Evolutionary conservation across 768 basidiomycete genomes (phyloP), one percentile per base, ranked within the genome.

Genomic region (Tricholoma furcatifolium): DNA sequence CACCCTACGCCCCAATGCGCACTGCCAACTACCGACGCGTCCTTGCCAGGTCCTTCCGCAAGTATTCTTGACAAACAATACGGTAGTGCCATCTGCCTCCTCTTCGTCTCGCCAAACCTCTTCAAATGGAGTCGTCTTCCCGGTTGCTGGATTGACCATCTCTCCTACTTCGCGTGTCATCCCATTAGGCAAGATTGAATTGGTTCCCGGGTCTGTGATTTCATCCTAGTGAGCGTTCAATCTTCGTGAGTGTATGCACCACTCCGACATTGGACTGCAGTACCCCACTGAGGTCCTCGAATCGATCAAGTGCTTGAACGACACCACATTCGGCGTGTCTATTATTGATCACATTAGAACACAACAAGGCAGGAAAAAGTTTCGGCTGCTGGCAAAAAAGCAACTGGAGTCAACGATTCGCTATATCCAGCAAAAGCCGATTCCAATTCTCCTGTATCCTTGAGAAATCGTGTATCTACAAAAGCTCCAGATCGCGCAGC

Each of bases 341-440:
- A n/a, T 32, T 14, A 34, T 44, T 12, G 48, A n/a, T n/a, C 14
- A 44, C 8, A 40, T 42, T 11, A 35, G 23, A 44, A 38, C 0
- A 39, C 44, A 38, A n/a, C n/a, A n/a, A n/a, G n/a, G n/a, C n/a
- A n/a, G n/a, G n/a, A n/a, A n/a, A n/a, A n/a, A n/a, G n/a, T n/a
- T n/a, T n/a, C n/a, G n/a, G n/a, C n/a, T n/a, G 35, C n/a, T 20
- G 7, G 8, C n/a, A 20, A 35, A 20, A 30, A 48, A 47, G 27
- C 31, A 50, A 56, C 57, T 47, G 32, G 57, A 47, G 41, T 58
- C 55, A 17, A 55, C 60, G 2, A 56, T 55, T 10, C 71, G 61
- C n/a, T n/a, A 55, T 66, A 69, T 23, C 74, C 74, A 12, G 71
- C 72, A 59, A 74, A 68, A 1, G 67, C 74, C 74, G 71, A 75